phyloP scores from a whole-genome alignment of 2,329 filamentous ascomycete species.

The Fusarium coicis region DNA sequence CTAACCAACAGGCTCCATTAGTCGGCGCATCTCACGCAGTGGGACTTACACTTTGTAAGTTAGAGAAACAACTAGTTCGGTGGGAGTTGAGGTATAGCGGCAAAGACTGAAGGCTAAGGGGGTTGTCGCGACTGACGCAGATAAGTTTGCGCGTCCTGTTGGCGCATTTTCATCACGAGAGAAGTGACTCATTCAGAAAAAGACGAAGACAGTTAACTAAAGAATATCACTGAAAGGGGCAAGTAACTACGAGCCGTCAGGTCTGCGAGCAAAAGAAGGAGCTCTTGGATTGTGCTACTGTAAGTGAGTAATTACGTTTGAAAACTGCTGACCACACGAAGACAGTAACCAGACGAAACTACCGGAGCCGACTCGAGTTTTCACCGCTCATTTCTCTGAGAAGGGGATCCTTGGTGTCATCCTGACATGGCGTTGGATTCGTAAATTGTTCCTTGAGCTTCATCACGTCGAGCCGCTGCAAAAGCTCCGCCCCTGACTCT shows the following conservation, averaged over 20 bases:
- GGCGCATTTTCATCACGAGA: background rate
- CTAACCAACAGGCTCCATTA: background rate
- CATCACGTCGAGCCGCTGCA: background rate
- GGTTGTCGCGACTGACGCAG: background rate
- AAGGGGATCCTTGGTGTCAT: background rate
- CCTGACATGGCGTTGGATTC: background rate
- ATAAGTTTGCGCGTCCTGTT: background rate
- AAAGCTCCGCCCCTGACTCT: background rate
- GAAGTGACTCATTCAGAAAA: background rate
- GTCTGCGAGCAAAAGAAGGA: background rate
- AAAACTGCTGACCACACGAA: background rate
- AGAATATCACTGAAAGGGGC: background rate
- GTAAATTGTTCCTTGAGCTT: background rate
- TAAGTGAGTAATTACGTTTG: background rate
- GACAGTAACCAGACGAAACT: background rate
- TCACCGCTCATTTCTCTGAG: background rate
- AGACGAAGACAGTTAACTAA: background rate
- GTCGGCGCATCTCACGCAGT: conserved; percentile 2
- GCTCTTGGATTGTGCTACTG: background rate
- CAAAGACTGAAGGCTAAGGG: background rate
- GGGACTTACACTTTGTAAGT: conserved; percentile 1
- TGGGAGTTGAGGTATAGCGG: background rate
- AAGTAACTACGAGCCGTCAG: background rate
- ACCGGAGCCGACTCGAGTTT: background rate
- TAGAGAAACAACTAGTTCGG: background rate